phyloP scores from a whole-genome alignment of 1,284 basidiomycete species.

The Wolfiporia cocos region DNA sequence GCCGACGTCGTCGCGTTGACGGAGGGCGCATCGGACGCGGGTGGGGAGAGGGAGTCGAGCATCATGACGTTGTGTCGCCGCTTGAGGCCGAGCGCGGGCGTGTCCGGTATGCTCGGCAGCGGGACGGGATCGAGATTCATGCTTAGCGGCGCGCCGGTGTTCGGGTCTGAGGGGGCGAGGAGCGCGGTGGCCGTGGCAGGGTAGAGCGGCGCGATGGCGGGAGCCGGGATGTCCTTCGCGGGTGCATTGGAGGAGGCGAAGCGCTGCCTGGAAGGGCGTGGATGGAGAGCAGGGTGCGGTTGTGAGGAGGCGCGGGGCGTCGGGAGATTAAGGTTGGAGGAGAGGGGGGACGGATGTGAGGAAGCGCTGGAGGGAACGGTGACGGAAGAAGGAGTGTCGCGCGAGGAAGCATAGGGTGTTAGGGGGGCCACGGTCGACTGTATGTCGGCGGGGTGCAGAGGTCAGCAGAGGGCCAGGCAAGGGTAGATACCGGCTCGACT shows the following conservation, averaged over 20 bases:
- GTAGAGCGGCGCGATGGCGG: background rate
- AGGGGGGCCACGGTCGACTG: background rate
- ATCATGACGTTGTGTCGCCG: conserved; percentile 31
- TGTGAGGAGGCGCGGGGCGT: no score
- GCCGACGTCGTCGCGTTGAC: conserved; percentile 3
- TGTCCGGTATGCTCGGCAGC: conserved; percentile 9
- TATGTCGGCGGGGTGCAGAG: background rate
- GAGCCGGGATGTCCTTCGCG: background rate
- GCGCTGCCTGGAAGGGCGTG: background rate
- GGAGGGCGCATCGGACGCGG: conserved; percentile 1
- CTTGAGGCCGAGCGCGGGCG: conserved; percentile 28
- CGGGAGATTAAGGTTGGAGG: no score
- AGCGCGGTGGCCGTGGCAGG: background rate
- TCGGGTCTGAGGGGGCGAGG: conserved; percentile 1
- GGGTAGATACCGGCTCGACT: background rate
- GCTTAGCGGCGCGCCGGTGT: conserved; percentile 1
- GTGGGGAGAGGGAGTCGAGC: conserved; percentile 16
- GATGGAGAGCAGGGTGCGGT: no score
- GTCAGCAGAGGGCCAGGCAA: background rate
- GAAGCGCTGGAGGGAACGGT: no score
- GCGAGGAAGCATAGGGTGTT: conserved; percentile 7
- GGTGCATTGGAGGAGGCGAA: background rate
- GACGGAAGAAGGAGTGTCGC: no score
- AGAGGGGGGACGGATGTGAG: no score
- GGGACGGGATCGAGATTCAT: conserved; percentile 7